These are phyloP conservation scores for Pyricularia grisea DNA, from an alignment of 2,329 filamentous ascomycete genomes.

Conservation along the genomic window DNA sequence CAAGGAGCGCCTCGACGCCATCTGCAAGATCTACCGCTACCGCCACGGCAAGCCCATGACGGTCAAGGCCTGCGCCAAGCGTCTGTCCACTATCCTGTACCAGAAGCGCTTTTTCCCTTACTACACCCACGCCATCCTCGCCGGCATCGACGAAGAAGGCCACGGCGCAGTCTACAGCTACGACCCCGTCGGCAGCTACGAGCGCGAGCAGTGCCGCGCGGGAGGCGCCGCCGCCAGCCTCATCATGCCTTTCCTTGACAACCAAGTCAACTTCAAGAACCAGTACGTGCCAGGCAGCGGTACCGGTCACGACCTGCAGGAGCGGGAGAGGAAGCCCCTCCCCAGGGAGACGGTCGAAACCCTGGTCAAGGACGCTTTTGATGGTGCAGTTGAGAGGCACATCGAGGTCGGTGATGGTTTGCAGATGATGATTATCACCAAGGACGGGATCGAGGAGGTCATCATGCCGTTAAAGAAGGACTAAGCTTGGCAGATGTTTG, in stretches of 20 bases:
- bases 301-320: slow-evolving; percentile 68
- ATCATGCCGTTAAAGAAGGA: slow-evolving; percentile 83
- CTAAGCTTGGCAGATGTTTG: slow-evolving; percentile 32
- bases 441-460: slow-evolving; percentile 78
- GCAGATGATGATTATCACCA: slow-evolving; percentile 91
- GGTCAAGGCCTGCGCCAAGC: slow-evolving; percentile 88
- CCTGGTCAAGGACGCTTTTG: slow-evolving; percentile 93
- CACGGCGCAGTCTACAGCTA: slow-evolving; percentile 94
- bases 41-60: slow-evolving; percentile 95
- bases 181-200: slow-evolving; percentile 95
- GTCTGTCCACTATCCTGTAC: slow-evolving; percentile 91
- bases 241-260: slow-evolving; percentile 99
- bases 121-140: slow-evolving; percentile 92
- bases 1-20: slow-evolving; percentile 84
- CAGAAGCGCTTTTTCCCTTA: slow-evolving; percentile 98
- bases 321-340: slow-evolving; percentile 62
- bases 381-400: slow-evolving; percentile 94
- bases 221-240: slow-evolving; percentile 85
- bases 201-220: slow-evolving; percentile 90
- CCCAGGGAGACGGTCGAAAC: slow-evolving; percentile 67
- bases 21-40: slow-evolving; percentile 99
- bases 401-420: slow-evolving; percentile 96
- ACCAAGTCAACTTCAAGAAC: slow-evolving; percentile 99
- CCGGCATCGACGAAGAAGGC: slow-evolving; percentile 88
- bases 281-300: slow-evolving; percentile 87